Evolutionary conservation across 1,284 basidiomycete species (phyloP).

Genomic region (Malassezia dermatis): DNA sequence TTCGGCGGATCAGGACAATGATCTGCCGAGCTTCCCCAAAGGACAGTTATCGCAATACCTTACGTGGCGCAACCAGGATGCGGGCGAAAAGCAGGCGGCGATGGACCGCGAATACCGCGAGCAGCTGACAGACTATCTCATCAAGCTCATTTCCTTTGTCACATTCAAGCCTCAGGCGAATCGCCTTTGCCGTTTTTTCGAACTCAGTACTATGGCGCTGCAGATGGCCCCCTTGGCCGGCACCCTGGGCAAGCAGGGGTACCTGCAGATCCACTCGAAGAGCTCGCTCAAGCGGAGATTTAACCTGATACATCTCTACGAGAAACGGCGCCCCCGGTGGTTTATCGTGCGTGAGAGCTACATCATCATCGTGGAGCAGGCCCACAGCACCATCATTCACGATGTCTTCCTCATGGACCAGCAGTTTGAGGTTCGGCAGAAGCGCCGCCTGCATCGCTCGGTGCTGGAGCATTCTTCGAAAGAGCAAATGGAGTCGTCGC

Average conservation of each 20-base stretch:
- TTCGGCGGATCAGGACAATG: constrained; percentile 51
- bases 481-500: not conserved
- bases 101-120: constrained; percentile 56
- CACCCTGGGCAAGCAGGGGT: constrained; percentile 69
- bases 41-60: constrained; percentile 79
- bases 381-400: constrained; percentile 62
- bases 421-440: constrained; percentile 57
- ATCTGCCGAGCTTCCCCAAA: constrained; percentile 81
- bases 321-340: constrained; percentile 66
- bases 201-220: constrained; percentile 80
- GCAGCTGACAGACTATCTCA: constrained; percentile 74
- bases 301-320: constrained; percentile 25
- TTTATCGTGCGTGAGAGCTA: constrained; percentile 89
- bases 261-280: constrained; percentile 54
- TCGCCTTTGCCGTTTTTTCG: constrained; percentile 83
- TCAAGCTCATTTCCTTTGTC: constrained; percentile 65
- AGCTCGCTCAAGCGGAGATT: constrained; percentile 55
- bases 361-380: constrained; percentile 74
- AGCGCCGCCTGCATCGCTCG: constrained; percentile 3
- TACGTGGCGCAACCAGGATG: constrained; percentile 52
- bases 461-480: constrained; percentile 1
- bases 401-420: constrained; percentile 89
- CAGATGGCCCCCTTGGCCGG: constrained; percentile 73
- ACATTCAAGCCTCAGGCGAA: constrained; percentile 95
- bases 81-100: constrained; percentile 29